A percentile compares a stretch with the other conserved stretches of the same genome.
These are phyloP conservation scores for Podila epicladia DNA, from an alignment of 192 early-diverging fungal genomes.

Conservation along the genomic window DNA sequence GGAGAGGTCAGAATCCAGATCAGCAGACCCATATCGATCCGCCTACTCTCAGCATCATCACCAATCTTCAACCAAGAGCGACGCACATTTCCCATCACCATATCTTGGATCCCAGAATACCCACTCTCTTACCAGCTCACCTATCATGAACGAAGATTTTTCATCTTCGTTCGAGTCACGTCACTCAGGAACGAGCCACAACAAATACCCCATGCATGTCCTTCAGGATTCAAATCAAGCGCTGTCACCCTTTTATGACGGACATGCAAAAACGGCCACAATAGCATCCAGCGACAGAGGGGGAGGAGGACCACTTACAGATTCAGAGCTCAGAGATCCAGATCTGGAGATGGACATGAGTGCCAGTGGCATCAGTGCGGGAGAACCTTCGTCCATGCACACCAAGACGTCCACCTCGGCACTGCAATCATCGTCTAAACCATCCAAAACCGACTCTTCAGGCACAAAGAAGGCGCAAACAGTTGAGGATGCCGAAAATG, in stretches of 20 bases:
- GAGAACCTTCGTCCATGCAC: neutral
- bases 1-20: constrained; percentile 13
- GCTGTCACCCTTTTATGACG: constrained; percentile 26
- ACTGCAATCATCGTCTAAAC: constrained; percentile 7
- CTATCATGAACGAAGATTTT: constrained; percentile 38
- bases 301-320: neutral
- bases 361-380: neutral
- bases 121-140: constrained; percentile 7
- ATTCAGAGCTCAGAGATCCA: neutral
- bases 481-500: constrained; percentile 36
- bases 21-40: constrained; percentile 33
- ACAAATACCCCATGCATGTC: constrained; percentile 33
- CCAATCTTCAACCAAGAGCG: neutral
- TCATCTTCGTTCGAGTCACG: constrained; percentile 48
- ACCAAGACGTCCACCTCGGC: neutral
- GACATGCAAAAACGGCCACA: neutral
- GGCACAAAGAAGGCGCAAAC: constrained; percentile 15
- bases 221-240: constrained; percentile 42
- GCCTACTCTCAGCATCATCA: constrained; percentile 26
- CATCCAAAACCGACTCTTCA: constrained; percentile 33
- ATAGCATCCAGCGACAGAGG: neutral
- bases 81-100: constrained; percentile 11
- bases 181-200: constrained; percentile 18
- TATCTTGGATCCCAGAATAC: constrained; percentile 19
- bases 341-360: neutral